Evolutionary conservation across 2,329 filamentous ascomycete genomes (phyloP).

Genomic region (Claviceps spartinae): DNA sequence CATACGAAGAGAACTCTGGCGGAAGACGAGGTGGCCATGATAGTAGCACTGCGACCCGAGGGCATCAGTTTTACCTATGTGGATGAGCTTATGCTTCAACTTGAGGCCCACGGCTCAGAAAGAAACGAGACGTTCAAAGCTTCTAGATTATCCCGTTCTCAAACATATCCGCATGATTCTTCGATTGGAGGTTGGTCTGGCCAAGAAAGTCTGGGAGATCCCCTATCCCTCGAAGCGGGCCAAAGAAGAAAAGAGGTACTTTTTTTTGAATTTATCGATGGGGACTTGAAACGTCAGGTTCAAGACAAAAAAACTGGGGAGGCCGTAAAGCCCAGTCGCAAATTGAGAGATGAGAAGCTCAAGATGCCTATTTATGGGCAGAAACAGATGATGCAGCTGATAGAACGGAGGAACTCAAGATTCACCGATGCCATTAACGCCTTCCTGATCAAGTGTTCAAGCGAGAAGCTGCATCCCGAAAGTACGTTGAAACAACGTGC

Average conservation of each 20-base stretch:
- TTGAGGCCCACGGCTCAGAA: constrained; percentile 59
- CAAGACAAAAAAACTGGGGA: constrained; percentile 59
- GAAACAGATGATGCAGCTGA: constrained; percentile 77
- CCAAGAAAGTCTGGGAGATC: constrained; percentile 25
- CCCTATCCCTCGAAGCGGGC: constrained; percentile 5
- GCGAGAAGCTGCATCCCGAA: constrained; percentile 53
- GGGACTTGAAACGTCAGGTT: constrained; percentile 74
- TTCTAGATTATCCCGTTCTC: constrained; percentile 31
- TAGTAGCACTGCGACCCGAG: constrained; percentile 63
- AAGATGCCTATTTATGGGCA: constrained; percentile 90
- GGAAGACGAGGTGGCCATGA: constrained; percentile 68
- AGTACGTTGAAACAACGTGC: constrained; percentile 45
- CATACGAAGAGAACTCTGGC: constrained; percentile 60
- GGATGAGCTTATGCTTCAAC: constrained; percentile 68
- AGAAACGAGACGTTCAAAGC: constrained; percentile 49
- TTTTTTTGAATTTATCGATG: constrained; percentile 86
- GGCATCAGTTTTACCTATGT: constrained; percentile 77
- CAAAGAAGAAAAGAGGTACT: constrained; percentile 51
- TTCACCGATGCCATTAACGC: constrained; percentile 64
- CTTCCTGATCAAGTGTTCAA: constrained; percentile 63
- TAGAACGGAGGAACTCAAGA: constrained; percentile 78
- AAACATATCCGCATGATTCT: constrained; percentile 37
- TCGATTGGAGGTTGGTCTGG: constrained; percentile 45
- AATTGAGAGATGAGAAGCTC: constrained; percentile 61
- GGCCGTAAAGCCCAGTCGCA: constrained; percentile 51